Base-by-base conservation (phyloP, 164 flowering plant species). In the Stephania yunnanensis region DNA sequence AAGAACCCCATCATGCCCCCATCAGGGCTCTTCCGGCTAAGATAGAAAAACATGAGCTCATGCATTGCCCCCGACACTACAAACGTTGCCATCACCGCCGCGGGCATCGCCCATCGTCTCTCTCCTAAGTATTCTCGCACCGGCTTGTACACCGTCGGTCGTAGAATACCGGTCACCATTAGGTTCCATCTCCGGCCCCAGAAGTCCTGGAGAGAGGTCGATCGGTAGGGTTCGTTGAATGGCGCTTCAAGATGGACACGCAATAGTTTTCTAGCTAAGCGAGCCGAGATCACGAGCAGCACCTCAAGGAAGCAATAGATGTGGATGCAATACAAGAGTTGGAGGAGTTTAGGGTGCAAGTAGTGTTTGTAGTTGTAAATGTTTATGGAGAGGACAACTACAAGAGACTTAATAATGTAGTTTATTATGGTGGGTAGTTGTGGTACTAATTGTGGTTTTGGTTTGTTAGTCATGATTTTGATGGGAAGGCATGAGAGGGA, bases 401-500 rank as follows among this genome's bases (percentile, higher is more conserved):
- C 1, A 10, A 76, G 1, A 5, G 67, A 83, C 2, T 82, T 6
- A 6, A 84, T 45, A 8, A 78, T 63, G 1, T 29, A 69, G 74
- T 84, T 83, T 1, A 69, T 45, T 2, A 71, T 79, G 50, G 75
- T 79, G 50, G 77, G 78, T 5, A 74, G 45, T 71, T 68, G 46
- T 3, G 25, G 25, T 25, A 25, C 25, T 25, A 36, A 83, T 9
- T 9, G 15, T 1, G 8, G 11, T 42, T 0, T 45, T 17, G 30
- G 1, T 36, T 42, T 9, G 52, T 13, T 68, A 25, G 42, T 50
- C 63, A 76, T 79, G 76, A 82, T 80, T 45, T 81, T 82, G 84
- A 88, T 83, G 53, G 91, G 91, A 7, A 87, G 78, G 74, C 83
- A 82, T n/a, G 83, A 80, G 6, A 84, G 13, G 22, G 84, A 80